Evolutionary conservation across 2,329 filamentous ascomycete species (phyloP), one percentile per base, ranked within the genome.

Genomic region (Exophiala alcalophila): DNA sequence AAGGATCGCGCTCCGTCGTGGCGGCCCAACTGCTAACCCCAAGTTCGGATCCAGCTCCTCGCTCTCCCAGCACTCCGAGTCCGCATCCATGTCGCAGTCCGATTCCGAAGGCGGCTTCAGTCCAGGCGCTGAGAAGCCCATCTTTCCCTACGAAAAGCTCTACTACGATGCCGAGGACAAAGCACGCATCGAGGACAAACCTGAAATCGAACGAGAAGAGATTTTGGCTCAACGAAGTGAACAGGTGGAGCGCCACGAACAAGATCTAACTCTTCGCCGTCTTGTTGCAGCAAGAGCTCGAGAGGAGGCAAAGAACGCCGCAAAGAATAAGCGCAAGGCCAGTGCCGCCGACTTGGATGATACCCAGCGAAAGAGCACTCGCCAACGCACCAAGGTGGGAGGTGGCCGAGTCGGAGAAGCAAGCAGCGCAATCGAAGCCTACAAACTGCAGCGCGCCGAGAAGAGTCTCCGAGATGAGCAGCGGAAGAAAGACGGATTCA

Each of bases 161-260:
- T 92, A 87, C 63, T 77, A 79, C 57, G 85, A 80, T 54, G 73
- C 80, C 30, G 74, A 79, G 26, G 86, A 92, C 60, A 90, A 86
- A 64, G 76, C 76, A 5, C 74, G 84, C 37, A 92, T 98, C 50
- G 82, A 92, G 76, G 78, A 74, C 43, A 81, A 96, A 77, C 83
- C 89, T 20, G 90, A 97, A 68, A 83, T 97, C 37, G 83, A 94
- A 61, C 84, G 91, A 50, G 92, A 98, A 65, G 81, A 88, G 61
- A 83, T 95, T 30, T 77, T 98, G 5, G 91, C 89, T 14, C 86
- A 94, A 55, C 87, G 92, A 53, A 83, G 84, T 24, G 81, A 87
- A 57, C 82, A 92, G 62, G 83, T 90, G 44, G 86, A 92, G 59
- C 81, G 82, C 38, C 83, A 86, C 56, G 79, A 84, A 47, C 91